These are phyloP conservation scores for Tripterygium wilfordii DNA, from an alignment of 177 flowering plant genomes.

Conservation along the genomic window DNA sequence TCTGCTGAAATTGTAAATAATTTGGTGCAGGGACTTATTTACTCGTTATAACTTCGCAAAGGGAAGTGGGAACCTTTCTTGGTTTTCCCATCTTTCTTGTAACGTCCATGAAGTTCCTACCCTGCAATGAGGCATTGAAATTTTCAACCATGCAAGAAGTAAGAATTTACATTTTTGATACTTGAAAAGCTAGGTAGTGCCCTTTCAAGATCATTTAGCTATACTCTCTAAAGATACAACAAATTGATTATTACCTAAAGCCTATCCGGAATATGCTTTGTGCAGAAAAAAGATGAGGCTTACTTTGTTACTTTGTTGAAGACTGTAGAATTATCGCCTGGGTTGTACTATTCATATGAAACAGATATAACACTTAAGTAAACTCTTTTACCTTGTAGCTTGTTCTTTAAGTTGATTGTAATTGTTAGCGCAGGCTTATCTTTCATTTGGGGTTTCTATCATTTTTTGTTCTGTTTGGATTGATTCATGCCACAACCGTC, in stretches of 20 bases:
- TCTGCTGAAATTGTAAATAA: background rate
- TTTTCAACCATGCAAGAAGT: conserved; percentile 72
- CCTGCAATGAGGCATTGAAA: conserved; percentile 67
- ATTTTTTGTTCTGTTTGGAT: too few species aligned
- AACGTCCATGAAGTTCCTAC: conserved; percentile 74
- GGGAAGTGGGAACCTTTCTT: conserved; percentile 73
- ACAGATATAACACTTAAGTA: conserved; percentile 88
- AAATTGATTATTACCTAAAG: conserved; percentile 2
- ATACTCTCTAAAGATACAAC: too few species aligned
- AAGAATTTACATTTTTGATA: conserved; percentile 15
- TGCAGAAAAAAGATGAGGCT: conserved; percentile 91
- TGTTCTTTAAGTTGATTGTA: conserved; percentile 3
- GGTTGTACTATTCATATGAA: conserved; percentile 87
- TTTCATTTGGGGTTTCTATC: too few species aligned
- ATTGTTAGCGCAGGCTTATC: background rate
- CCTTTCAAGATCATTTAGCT: too few species aligned
- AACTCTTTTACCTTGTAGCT: conserved; percentile 7
- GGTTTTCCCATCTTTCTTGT: conserved; percentile 77
- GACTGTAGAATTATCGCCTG: conserved; percentile 84
- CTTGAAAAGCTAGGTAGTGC: too few species aligned
- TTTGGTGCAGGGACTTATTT: conserved; percentile 61
- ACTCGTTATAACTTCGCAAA: conserved; percentile 75
- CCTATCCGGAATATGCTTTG: conserved; percentile 1
- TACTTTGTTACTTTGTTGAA: conserved; percentile 77
- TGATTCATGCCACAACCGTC: background rate